phyloP scores from a whole-genome alignment of 495 filamentous ascomycete genomes.

The Jackrogersella minutella region DNA sequence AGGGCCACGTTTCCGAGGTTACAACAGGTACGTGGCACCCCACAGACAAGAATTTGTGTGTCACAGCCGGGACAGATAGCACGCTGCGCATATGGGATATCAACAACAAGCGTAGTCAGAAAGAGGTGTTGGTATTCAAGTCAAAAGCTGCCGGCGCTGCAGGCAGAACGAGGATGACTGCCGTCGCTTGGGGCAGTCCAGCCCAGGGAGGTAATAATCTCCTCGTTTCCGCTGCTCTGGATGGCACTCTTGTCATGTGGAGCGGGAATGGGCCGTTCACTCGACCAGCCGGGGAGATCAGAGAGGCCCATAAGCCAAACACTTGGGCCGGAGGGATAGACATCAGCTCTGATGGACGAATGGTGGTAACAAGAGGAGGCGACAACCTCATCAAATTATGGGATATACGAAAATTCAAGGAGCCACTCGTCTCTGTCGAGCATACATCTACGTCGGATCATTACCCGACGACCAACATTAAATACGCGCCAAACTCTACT shows the following conservation, averaged over 20 bases:
- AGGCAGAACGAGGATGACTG: slow-evolving; percentile 92
- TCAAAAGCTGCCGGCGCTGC: slow-evolving; percentile 84
- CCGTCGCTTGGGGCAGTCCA: slow-evolving; percentile 85
- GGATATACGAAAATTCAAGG: slow-evolving; percentile 96
- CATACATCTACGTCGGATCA: slow-evolving; percentile 84
- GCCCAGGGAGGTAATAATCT: slow-evolving; percentile 78
- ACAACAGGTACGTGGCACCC: slow-evolving; percentile 90
- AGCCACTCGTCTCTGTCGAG: slow-evolving; percentile 78
- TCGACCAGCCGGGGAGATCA: slow-evolving; percentile 85
- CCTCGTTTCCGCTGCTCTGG: slow-evolving; percentile 85
- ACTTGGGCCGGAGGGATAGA: slow-evolving; percentile 96
- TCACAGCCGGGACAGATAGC: slow-evolving; percentile 91
- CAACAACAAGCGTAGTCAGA: slow-evolving; percentile 84
- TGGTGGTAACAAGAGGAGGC: slow-evolving; percentile 87
- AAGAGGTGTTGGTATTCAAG: slow-evolving; percentile 93
- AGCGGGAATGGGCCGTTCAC: slow-evolving; percentile 85
- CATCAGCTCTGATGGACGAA: slow-evolving; percentile 87
- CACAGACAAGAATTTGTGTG: slow-evolving; percentile 78
- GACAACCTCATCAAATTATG: slow-evolving; percentile 87
- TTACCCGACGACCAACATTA: slow-evolving; percentile 84
- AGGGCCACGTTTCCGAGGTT: slow-evolving; percentile 91
- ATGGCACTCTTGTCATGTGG: slow-evolving; percentile 94
- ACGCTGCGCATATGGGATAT: slow-evolving; percentile 97
- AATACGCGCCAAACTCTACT: slow-evolving; percentile 82
- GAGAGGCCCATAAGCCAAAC: slow-evolving; percentile 80